Percentiles rank a stretch among this genome's conserved stretches.
Evolutionary conservation across 805 yeast species (phyloP).

Genomic region (Candida piceae): DNA sequence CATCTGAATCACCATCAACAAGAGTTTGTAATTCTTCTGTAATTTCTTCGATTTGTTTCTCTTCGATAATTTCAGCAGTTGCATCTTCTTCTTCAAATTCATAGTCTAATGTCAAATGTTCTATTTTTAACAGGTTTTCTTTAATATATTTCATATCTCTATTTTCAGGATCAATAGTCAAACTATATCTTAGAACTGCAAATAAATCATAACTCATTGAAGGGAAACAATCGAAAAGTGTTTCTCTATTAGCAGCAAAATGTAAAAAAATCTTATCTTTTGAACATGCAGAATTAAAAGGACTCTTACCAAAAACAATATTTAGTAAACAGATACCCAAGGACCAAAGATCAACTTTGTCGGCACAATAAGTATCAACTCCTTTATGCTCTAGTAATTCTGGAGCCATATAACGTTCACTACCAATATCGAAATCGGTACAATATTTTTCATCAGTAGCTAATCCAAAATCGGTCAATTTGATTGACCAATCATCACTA

Average conservation of each 20-base stretch:
- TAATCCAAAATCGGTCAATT: slow-evolving; percentile 55
- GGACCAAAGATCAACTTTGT: slow-evolving; percentile 86
- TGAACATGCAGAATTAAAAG: slow-evolving; percentile 75
- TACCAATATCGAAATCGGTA: slow-evolving; percentile 79
- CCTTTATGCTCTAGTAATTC: slow-evolving; percentile 63
- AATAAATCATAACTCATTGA: slow-evolving; percentile 83
- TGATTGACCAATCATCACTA: slow-evolving; percentile 51
- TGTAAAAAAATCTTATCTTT: slow-evolving; percentile 75
- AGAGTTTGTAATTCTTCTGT: slow-evolving; percentile 12
- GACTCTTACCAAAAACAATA: slow-evolving; percentile 82
- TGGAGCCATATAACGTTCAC: slow-evolving; percentile 94
- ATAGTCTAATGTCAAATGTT: slow-evolving; percentile 79
- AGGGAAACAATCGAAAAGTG: slow-evolving; percentile 87
- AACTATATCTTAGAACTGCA: slow-evolving; percentile 69
- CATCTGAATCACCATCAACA: slow-evolving; percentile 9
- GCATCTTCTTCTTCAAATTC: slow-evolving; percentile 38
- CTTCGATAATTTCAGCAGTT: slow-evolving; percentile 12
- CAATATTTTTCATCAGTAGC: slow-evolving; percentile 50
- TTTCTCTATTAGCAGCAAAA: slow-evolving; percentile 83
- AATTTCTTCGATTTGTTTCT: slow-evolving; percentile 13
- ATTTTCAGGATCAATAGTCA: slow-evolving; percentile 83
- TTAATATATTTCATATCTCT: slow-evolving; percentile 63
- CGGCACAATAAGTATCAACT: slow-evolving; percentile 64
- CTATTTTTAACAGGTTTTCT: slow-evolving; percentile 52
- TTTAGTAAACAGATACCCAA: slow-evolving; percentile 79